Evolutionary conservation across 345 rosid species (phyloP).

Genomic region (Camelina laxa): DNA sequence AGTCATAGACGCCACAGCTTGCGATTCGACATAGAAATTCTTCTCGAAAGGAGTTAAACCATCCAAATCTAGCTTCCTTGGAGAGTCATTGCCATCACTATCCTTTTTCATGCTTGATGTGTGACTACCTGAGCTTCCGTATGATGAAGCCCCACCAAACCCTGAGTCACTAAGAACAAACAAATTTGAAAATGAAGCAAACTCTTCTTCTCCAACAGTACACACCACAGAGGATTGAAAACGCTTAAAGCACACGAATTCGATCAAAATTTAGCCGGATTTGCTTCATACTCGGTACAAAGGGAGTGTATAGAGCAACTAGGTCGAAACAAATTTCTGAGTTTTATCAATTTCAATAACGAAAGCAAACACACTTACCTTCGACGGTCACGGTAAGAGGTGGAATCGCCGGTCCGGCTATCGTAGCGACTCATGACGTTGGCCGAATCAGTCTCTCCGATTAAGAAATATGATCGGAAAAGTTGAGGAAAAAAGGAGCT

Average conservation of each 20-base stretch:
- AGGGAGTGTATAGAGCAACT: neutral
- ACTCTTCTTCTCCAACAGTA: constrained; percentile 21
- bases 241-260: neutral
- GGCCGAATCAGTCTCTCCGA: constrained; percentile 8
- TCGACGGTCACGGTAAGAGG: constrained; percentile 90
- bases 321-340: neutral
- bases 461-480: constrained; percentile 11
- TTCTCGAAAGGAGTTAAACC: constrained; percentile 93
- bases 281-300: neutral
- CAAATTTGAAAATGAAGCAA: constrained; percentile 33
- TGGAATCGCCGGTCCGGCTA: constrained; percentile 87
- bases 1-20: constrained; percentile 80
- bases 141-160: constrained; percentile 80
- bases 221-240: neutral
- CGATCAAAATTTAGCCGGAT: neutral
- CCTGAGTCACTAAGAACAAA: constrained; percentile 77
- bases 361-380: constrained; percentile 53
- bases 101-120: constrained; percentile 63
- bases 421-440: constrained; percentile 92
- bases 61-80: constrained; percentile 84
- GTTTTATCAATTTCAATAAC: neutral
- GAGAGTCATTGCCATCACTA: constrained; percentile 53
- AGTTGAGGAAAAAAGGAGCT: neutral
- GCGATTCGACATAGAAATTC: constrained; percentile 89
- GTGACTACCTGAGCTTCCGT: constrained; percentile 58